Percentiles rank a stretch among this genome's conserved stretches.
Conservation (phyloP, 2,329 filamentous ascomycete species). For the Diaporthe citrichinensis region DNA sequence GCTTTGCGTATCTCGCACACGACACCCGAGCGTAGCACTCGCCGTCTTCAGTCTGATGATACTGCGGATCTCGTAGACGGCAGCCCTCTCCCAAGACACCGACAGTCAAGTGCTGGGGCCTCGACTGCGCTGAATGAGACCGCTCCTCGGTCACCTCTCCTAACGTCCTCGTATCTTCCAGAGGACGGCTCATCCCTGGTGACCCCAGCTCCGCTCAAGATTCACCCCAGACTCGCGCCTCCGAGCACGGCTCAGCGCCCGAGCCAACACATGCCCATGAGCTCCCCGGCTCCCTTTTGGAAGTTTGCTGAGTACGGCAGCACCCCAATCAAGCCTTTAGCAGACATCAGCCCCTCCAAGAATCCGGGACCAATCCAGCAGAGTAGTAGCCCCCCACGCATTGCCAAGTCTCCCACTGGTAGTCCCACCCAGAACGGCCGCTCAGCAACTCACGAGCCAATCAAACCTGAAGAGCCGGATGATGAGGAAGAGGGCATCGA, state of each 20-base stretch:
- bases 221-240: constrained; percentile 81
- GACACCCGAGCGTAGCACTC: constrained; percentile 69
- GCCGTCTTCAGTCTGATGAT: constrained; percentile 56
- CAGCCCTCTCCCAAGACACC: constrained; percentile 72
- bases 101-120: constrained; percentile 60
- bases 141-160: constrained; percentile 70
- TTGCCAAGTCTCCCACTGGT: constrained; percentile 64
- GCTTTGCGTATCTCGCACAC: constrained; percentile 66
- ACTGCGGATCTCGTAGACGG: constrained; percentile 65
- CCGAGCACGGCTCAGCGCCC: constrained; percentile 86
- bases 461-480: constrained; percentile 49
- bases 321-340: constrained; percentile 72
- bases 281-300: constrained; percentile 90
- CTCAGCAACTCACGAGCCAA: constrained; percentile 44
- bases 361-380: constrained; percentile 56
- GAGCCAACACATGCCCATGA: constrained; percentile 88
- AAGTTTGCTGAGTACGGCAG: constrained; percentile 84
- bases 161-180: constrained; percentile 74
- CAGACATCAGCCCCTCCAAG: constrained; percentile 73
- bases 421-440: constrained; percentile 61
- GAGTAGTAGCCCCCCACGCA: constrained; percentile 72
- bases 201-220: constrained; percentile 80
- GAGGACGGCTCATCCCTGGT: constrained; percentile 74
- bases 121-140: constrained; percentile 64
- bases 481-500: constrained; percentile 71